These are phyloP conservation scores for Aspergillus terreus DNA, from an alignment of 2,329 filamentous ascomycete genomes.

Conservation along the genomic window DNA sequence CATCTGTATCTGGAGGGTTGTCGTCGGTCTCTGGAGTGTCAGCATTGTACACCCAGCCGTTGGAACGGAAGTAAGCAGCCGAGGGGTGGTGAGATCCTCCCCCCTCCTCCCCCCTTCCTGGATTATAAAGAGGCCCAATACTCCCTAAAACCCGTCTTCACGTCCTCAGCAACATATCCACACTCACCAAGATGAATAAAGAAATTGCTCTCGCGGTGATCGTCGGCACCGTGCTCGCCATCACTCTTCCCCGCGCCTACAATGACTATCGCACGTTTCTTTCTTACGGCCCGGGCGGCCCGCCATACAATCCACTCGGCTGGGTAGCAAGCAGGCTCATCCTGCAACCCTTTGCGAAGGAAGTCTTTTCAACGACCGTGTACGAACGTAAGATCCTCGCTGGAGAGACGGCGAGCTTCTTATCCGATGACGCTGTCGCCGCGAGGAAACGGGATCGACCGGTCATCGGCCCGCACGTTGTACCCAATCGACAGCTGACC, in stretches of 20 bases:
- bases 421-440: constrained; percentile 16
- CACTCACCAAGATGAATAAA: background rate
- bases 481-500: constrained; percentile 27
- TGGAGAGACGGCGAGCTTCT: constrained; percentile 13
- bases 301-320: constrained; percentile 34
- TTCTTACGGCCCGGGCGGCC: constrained; percentile 34
- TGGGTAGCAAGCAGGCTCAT: constrained; percentile 27
- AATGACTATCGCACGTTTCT: constrained; percentile 35
- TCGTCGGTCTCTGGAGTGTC: too few relatives aligned
- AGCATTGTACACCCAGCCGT: too few relatives aligned
- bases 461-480: constrained; percentile 24
- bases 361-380: constrained; percentile 27
- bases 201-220: constrained; percentile 13
- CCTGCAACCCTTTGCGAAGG: constrained; percentile 21
- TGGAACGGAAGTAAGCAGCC: too few relatives aligned
- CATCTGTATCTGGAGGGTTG: too few relatives aligned
- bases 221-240: constrained; percentile 14
- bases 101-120: too few relatives aligned
- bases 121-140: too few relatives aligned
- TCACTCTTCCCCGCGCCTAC: constrained; percentile 20
- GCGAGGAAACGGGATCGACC: constrained; percentile 17
- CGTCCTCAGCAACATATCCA: too few relatives aligned
- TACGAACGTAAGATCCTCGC: constrained; percentile 22
- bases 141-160: too few relatives aligned
- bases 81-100: too few relatives aligned